Percentiles rank a stretch among this genome's conserved stretches.
Conservation (phyloP, 805 yeast genomes). For the Metschnikowia similis region DNA sequence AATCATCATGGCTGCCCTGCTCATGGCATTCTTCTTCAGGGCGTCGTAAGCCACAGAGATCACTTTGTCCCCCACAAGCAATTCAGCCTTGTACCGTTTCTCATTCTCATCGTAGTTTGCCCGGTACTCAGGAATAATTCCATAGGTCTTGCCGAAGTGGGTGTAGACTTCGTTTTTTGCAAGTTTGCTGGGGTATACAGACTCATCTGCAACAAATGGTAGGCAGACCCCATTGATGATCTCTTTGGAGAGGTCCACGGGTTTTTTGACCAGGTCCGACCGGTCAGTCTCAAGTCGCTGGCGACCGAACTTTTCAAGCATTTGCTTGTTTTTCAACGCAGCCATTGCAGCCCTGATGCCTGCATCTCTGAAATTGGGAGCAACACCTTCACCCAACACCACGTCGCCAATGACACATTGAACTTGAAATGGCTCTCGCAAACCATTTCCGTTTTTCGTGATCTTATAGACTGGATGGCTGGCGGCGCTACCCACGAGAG, state of each 20-base stretch:
- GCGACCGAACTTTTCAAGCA: constrained; percentile 61
- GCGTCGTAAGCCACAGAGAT: constrained; percentile 32
- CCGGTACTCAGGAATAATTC: constrained; percentile 32
- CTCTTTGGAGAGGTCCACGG: not conserved
- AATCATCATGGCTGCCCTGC: constrained; percentile 37
- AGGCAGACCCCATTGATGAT: constrained; percentile 5
- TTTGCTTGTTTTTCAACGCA: constrained; percentile 56
- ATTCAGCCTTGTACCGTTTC: constrained; percentile 24
- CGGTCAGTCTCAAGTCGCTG: constrained; percentile 38
- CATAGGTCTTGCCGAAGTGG: constrained; percentile 30
- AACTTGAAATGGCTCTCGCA: constrained; percentile 53
- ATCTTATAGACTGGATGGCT: constrained; percentile 57
- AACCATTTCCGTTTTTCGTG: constrained; percentile 42
- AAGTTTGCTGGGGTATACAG: constrained; percentile 25
- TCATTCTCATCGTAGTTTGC: constrained; percentile 20
- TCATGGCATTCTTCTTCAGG: constrained; percentile 38
- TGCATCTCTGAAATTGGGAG: constrained; percentile 67
- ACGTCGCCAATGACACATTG: constrained; percentile 64
- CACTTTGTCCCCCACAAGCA: constrained; percentile 25
- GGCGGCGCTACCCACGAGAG: constrained; percentile 72
- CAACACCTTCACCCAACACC: constrained; percentile 68
- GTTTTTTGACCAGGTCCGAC: constrained; percentile 9
- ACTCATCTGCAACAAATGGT: constrained; percentile 28
- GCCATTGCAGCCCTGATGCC: constrained; percentile 82
- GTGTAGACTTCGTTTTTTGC: constrained; percentile 41